Conservation (phyloP, 2,329 filamentous ascomycete species). For the Claviceps sp. region DNA sequence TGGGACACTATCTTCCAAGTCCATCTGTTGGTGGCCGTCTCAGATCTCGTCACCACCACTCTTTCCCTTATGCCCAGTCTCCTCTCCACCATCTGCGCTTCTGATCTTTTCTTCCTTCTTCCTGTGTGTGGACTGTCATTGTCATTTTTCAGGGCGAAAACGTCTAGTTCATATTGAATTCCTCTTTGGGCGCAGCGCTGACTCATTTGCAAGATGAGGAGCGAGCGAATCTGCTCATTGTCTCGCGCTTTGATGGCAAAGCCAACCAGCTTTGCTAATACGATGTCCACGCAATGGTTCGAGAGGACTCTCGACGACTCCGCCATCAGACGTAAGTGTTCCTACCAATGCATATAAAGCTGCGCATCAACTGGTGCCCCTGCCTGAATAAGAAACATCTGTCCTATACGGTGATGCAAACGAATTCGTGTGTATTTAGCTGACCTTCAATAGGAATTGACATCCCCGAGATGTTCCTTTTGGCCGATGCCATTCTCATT, state of each 20-base stretch:
- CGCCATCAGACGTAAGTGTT: conserved; percentile 41
- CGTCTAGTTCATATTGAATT: neutral
- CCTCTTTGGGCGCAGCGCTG: neutral
- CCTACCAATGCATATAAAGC: neutral
- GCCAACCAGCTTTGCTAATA: conserved; percentile 18
- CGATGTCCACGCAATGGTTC: conserved; percentile 27
- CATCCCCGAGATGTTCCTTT: conserved; percentile 54
- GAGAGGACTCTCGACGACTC: conserved; percentile 69
- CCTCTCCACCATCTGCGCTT: neutral
- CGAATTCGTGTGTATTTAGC: conserved; percentile 22
- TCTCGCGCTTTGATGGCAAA: conserved; percentile 30
- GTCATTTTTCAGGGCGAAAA: neutral
- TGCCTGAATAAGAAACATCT: neutral
- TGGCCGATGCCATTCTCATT: conserved; percentile 55
- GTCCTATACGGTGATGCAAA: neutral
- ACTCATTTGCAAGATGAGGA: conserved; percentile 2
- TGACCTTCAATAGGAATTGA: conserved; percentile 26
- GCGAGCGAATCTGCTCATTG: conserved; percentile 8
- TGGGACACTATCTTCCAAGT: conserved; percentile 3
- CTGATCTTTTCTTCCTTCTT: neutral
- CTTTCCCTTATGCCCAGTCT: too few species aligned
- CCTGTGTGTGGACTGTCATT: neutral
- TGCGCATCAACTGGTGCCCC: neutral
- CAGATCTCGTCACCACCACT: too few species aligned
- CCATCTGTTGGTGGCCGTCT: neutral